phyloP scores from a whole-genome alignment of 1,284 basidiomycete species.

The Ustilago sp. region DNA sequence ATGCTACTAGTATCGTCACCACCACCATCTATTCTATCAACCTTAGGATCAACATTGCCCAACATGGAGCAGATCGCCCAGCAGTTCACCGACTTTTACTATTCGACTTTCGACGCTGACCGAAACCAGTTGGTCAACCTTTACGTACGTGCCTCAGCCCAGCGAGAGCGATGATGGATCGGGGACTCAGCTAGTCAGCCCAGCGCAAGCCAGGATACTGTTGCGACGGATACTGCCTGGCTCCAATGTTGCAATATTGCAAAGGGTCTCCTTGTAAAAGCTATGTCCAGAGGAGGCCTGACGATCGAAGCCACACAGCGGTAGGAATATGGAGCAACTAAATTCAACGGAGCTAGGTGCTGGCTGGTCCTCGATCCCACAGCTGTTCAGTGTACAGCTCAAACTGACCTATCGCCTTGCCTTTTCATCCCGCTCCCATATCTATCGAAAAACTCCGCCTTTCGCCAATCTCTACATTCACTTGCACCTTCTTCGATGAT shows the following conservation, averaged over 20 bases:
- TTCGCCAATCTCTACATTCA: not conserved
- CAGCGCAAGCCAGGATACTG: too few species aligned
- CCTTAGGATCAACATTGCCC: slow-evolving; percentile 2
- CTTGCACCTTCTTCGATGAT: not conserved
- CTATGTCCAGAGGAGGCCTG: too few species aligned
- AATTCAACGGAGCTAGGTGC: too few species aligned
- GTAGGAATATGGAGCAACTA: too few species aligned
- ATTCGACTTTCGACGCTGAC: slow-evolving; percentile 76
- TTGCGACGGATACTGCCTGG: too few species aligned
- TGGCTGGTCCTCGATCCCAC: not conserved
- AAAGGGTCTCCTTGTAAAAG: too few species aligned
- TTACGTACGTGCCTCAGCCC: slow-evolving; percentile 76
- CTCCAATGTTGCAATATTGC: too few species aligned
- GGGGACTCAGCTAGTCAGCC: too few species aligned
- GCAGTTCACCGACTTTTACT: slow-evolving; percentile 69
- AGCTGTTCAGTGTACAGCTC: not conserved
- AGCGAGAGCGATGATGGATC: too few species aligned
- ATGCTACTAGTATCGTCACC: not conserved
- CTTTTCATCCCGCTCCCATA: not conserved
- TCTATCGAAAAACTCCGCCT: too few species aligned
- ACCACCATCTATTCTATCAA: slow-evolving; percentile 4
- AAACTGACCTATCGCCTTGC: not conserved
- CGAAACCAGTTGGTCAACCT: slow-evolving; percentile 75
- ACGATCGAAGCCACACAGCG: too few species aligned
- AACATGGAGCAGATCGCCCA: slow-evolving; percentile 66